Conservation (phyloP, 768 basidiomycete species). For the Suillus weaverae region DNA sequence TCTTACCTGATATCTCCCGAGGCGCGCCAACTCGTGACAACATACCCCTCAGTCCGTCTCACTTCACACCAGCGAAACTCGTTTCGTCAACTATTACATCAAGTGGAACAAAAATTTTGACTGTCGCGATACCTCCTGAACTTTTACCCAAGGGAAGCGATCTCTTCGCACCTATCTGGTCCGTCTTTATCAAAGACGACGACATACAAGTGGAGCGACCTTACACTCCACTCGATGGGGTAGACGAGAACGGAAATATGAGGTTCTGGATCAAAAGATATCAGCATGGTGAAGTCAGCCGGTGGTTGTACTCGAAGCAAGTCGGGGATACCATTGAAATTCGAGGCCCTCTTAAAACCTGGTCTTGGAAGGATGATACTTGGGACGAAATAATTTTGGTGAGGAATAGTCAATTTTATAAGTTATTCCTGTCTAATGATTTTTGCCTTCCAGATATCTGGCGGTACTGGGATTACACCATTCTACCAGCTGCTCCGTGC, state of each 20-base stretch:
- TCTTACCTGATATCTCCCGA: constrained; percentile 49
- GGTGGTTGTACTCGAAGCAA: constrained; percentile 75
- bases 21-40: constrained; percentile 41
- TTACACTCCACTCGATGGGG: constrained; percentile 77
- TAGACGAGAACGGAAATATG: constrained; percentile 66
- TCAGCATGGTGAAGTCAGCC: constrained; percentile 73
- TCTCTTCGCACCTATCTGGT: constrained; percentile 57
- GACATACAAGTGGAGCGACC: constrained; percentile 88
- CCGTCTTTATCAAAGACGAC: constrained; percentile 80
- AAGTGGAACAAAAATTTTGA: constrained; percentile 62
- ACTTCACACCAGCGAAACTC: constrained; percentile 61
- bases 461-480: constrained; percentile 85
- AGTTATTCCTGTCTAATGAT: neutral
- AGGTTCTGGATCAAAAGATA: constrained; percentile 83
- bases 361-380: constrained; percentile 51
- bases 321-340: constrained; percentile 71
- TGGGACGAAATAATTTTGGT: constrained; percentile 88
- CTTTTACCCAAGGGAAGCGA: constrained; percentile 30
- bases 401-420: constrained; percentile 15
- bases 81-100: constrained; percentile 52
- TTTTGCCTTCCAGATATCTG: constrained; percentile 62
- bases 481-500: constrained; percentile 75
- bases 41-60: constrained; percentile 42
- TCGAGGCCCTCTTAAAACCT: constrained; percentile 73
- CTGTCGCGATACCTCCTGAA: constrained; percentile 53